Evolutionary conservation across 805 yeast genomes (phyloP).

Genomic region (Barnettozyma wickerhamii): DNA sequence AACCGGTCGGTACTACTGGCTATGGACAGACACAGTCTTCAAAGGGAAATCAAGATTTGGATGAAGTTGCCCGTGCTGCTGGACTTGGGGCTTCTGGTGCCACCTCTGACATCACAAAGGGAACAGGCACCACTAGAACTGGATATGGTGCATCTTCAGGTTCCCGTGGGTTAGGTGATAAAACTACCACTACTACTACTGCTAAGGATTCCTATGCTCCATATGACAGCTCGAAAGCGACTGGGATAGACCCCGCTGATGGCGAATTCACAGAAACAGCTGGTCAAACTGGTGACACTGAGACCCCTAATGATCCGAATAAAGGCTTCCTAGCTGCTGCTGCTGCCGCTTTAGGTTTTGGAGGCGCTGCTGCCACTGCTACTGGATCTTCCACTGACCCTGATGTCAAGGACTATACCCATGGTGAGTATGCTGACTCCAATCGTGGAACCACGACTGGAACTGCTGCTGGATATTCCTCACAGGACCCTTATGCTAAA

Average conservation of each 20-base stretch:
- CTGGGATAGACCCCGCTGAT: slow-evolving; percentile 9
- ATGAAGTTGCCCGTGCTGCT: slow-evolving; percentile 1
- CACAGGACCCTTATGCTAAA: not conserved
- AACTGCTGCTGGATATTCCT: not conserved
- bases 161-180: not conserved
- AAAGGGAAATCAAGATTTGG: not conserved
- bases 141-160: not conserved
- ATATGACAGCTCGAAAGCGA: slow-evolving; percentile 10
- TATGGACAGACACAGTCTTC: not conserved
- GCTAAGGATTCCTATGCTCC: slow-evolving; percentile 1
- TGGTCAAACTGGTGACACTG: slow-evolving; percentile 8
- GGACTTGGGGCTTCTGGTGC: slow-evolving; percentile 4
- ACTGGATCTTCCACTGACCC: not conserved
- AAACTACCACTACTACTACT: not conserved
- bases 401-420: not conserved
- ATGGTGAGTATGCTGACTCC: not conserved
- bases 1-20: no score
- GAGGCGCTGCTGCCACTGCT: slow-evolving; percentile 6
- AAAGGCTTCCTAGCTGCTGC: slow-evolving; percentile 9
- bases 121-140: not conserved
- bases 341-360: slow-evolving; percentile 11
- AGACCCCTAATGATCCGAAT: no score
- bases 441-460: not conserved
- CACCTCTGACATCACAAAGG: not conserved
- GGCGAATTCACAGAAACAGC: not conserved